phyloP scores from a whole-genome alignment of 1,139 yeast species.

The Taphrina deformans region DNA sequence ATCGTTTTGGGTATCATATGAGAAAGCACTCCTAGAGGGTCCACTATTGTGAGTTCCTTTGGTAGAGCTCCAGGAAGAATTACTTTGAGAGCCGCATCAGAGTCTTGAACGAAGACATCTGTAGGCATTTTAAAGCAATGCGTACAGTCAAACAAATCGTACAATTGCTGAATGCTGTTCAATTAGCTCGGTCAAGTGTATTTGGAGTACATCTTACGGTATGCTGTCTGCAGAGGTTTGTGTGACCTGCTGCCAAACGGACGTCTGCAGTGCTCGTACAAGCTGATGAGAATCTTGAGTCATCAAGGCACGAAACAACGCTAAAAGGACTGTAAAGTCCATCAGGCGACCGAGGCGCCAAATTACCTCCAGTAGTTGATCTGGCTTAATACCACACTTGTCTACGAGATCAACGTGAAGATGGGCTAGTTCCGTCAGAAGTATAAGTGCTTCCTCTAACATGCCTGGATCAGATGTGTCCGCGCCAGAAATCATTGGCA shows the following conservation, averaged over 20 bases:
- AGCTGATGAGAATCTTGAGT: background rate
- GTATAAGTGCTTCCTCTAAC: background rate
- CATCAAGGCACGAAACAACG: background rate
- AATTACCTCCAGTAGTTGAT: background rate
- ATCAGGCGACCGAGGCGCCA: background rate
- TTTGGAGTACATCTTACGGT: background rate
- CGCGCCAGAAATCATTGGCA: background rate
- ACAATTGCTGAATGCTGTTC: background rate
- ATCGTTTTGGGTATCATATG: background rate
- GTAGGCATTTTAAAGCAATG: background rate
- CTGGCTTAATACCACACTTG: background rate
- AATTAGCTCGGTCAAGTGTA: background rate
- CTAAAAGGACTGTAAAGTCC: background rate
- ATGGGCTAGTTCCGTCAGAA: background rate
- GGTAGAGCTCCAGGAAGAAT: background rate
- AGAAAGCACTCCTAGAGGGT: slow-evolving; percentile 1
- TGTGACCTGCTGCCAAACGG: background rate
- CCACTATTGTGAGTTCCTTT: background rate
- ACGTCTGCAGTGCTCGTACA: background rate
- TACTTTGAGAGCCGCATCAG: background rate
- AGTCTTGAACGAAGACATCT: background rate
- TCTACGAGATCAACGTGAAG: background rate
- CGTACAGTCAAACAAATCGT: background rate
- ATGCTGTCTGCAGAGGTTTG: background rate
- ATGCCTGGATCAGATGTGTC: background rate